A percentile compares a stretch with the other conserved stretches of the same genome.
Evolutionary conservation across 306 rosid species (phyloP).

Genomic region (Medicago ruthenica): DNA sequence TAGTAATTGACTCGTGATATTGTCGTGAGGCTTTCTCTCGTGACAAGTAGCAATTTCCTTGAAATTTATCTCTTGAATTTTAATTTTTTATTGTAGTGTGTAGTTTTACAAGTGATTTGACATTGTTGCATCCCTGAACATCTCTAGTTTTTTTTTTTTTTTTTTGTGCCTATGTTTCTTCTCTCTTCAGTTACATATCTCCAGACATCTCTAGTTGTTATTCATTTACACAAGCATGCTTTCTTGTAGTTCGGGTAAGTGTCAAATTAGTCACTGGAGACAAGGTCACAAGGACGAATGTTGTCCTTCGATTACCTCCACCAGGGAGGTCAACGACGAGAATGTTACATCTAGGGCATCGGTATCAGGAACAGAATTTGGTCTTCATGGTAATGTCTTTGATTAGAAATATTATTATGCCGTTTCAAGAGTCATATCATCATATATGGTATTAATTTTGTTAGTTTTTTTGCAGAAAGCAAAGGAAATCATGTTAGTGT

Average conservation of each 20-base stretch:
- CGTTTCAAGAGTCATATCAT: conserved; percentile 34
- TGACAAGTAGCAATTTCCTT: no score
- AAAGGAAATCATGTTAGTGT: conserved; percentile 41
- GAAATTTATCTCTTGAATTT: conserved; percentile 10
- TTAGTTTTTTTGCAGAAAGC: conserved; percentile 50
- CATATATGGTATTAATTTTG: conserved; percentile 41
- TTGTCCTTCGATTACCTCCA: conserved; percentile 42
- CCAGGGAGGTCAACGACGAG: conserved; percentile 37
- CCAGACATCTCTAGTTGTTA: conserved; percentile 30
- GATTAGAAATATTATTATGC: conserved; percentile 26
- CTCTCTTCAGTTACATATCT: conserved; percentile 30
- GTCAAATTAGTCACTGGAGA: conserved; percentile 89
- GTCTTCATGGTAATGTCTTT: conserved; percentile 50
- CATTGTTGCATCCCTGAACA: conserved; percentile 29
- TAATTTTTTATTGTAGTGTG: background rate
- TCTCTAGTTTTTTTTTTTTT: conserved; percentile 25
- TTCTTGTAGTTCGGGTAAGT: conserved; percentile 81
- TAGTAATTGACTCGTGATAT: no score
- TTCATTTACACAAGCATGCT: conserved; percentile 41
- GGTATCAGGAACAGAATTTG: conserved; percentile 37
- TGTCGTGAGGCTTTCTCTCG: no score
- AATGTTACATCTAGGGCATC: conserved; percentile 36
- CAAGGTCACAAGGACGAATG: conserved; percentile 86
- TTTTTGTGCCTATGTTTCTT: conserved; percentile 20
- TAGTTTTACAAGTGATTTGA: conserved; percentile 30